A percentile compares a stretch with the other conserved stretches of the same genome.
Conservation (phyloP, 768 basidiomycete genomes). For the Rhodotorula graminis region DNA sequence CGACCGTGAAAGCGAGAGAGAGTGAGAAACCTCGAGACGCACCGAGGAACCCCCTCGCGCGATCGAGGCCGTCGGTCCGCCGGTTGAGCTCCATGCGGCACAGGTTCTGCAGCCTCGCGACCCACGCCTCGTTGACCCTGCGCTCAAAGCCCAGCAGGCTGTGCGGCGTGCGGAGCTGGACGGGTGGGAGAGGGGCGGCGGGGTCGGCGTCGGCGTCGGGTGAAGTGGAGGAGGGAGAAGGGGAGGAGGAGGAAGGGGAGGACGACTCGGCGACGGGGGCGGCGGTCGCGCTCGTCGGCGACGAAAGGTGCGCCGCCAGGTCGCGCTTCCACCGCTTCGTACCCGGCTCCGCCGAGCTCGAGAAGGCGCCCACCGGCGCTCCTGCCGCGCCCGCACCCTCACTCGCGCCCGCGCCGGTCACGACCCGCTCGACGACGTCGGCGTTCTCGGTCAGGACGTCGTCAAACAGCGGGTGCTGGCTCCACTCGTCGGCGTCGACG, state of each 20-base stretch:
- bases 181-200: not conserved
- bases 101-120: constrained; percentile 56
- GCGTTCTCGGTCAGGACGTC: not conserved
- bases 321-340: not conserved
- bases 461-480: not conserved
- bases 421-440: no score
- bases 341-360: not conserved
- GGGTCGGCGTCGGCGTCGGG: not conserved
- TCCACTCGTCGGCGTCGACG: not conserved
- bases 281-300: not conserved
- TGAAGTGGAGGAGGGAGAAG: no score
- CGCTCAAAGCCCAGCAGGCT: constrained; percentile 24
- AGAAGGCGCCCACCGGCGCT: not conserved
- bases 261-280: not conserved
- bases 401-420: no score
- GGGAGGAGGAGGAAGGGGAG: no score
- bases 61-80: constrained; percentile 66
- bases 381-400: no score
- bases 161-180: not conserved
- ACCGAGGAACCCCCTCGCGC: constrained; percentile 79
- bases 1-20: no score
- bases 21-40: not conserved
- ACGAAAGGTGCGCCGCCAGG: not conserved
- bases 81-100: constrained; percentile 65
- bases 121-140: constrained; percentile 26